phyloP scores from a whole-genome alignment of 2,329 filamentous ascomycete genomes.

The Xylaria sp. region DNA sequence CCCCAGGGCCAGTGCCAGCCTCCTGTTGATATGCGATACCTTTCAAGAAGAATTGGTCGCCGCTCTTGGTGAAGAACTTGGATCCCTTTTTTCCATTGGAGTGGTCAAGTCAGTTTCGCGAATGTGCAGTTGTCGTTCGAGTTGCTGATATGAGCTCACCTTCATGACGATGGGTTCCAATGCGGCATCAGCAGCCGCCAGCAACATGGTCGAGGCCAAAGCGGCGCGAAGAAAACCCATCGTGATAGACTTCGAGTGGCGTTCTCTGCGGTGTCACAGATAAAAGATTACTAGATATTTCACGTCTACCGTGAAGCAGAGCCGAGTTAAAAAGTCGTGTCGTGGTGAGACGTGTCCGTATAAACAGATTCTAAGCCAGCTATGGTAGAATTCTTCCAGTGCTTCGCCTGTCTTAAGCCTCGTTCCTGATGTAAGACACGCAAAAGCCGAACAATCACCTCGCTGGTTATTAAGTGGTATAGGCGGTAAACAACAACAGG shows the following conservation, averaged over 20 bases:
- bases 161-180: conserved; percentile 51
- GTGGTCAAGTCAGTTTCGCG: conserved; percentile 19
- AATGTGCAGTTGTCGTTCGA: background rate
- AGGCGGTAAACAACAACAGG: conserved; percentile 18
- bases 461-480: conserved; percentile 15
- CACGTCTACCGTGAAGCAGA: conserved; percentile 4
- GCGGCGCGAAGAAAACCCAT: conserved; percentile 49
- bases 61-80: conserved; percentile 76
- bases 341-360: background rate
- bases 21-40: conserved; percentile 84
- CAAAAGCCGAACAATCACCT: conserved; percentile 8
- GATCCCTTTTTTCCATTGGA: conserved; percentile 40
- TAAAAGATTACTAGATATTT: background rate
- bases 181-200: conserved; percentile 44
- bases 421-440: conserved; percentile 25
- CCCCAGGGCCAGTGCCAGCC: conserved; percentile 56
- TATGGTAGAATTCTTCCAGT: conserved; percentile 25
- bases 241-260: conserved; percentile 14
- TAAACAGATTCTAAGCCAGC: background rate
- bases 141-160: conserved; percentile 37
- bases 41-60: conserved; percentile 68
- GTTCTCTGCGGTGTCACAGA: background rate
- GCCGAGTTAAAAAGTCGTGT: background rate
- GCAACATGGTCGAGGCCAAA: conserved; percentile 45
- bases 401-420: conserved; percentile 18